These are phyloP conservation scores for Trichophyton mentagrophytes DNA, from an alignment of 2,329 filamentous ascomycete species.

Conservation along the genomic window DNA sequence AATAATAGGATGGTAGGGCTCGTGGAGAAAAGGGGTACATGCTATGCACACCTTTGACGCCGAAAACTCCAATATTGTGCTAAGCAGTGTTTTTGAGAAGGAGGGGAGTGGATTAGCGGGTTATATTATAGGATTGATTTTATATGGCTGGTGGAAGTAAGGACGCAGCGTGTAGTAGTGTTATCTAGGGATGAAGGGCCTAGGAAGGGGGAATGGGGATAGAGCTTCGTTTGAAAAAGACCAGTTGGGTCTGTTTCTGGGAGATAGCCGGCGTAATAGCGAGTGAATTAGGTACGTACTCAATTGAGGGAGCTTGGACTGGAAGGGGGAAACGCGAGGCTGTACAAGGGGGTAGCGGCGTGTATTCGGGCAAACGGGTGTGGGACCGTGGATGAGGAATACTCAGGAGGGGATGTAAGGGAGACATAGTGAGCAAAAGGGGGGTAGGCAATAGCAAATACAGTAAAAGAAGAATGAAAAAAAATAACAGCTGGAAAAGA, in stretches of 20 bases:
- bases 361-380: not conserved
- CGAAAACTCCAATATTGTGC: not conserved
- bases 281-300: not conserved
- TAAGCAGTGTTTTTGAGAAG: not conserved
- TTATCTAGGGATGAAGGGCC: not conserved
- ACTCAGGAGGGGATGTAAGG: not conserved
- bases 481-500: conserved; percentile 15
- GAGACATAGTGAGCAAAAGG: conserved; percentile 4
- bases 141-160: not conserved
- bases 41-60: not conserved
- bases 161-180: not conserved
- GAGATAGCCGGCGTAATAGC: not conserved
- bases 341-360: not conserved
- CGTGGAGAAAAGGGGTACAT: not conserved
- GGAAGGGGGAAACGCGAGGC: not conserved
- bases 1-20: not conserved
- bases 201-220: not conserved
- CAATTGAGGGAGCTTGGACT: not conserved
- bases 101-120: not conserved
- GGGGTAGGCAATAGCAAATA: conserved; percentile 11
- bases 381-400: not conserved
- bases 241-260: not conserved
- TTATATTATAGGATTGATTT: not conserved
- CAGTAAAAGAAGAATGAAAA: conserved; percentile 15
- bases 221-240: not conserved